Evolutionary conservation across 2,329 filamentous ascomycete species (phyloP).

Genomic region (Beauveria pseudobassiana): DNA sequence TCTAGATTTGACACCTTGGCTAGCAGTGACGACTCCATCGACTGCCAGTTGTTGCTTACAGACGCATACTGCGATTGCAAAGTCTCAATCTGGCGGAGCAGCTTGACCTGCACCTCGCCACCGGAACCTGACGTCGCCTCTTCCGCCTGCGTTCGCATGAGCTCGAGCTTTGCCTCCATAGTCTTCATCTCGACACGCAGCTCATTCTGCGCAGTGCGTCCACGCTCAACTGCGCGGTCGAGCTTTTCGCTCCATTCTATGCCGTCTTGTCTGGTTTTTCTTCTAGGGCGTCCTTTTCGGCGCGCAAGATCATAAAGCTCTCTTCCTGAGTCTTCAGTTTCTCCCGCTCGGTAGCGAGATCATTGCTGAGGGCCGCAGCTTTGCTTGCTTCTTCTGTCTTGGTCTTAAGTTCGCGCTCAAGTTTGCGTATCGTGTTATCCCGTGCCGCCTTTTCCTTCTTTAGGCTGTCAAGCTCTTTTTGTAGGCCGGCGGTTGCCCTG

Average conservation of each 20-base stretch:
- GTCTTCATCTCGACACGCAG: constrained; percentile 69
- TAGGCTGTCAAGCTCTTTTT: constrained; percentile 28
- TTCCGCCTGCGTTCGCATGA: constrained; percentile 76
- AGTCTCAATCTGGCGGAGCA: constrained; percentile 89
- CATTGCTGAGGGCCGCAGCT: constrained; percentile 57
- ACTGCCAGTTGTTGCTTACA: constrained; percentile 95
- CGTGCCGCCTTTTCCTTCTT: constrained; percentile 51
- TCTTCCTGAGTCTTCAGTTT: constrained; percentile 48
- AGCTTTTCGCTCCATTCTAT: constrained; percentile 66
- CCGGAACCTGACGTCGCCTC: constrained; percentile 78
- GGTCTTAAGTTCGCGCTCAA: constrained; percentile 62
- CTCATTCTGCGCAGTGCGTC: constrained; percentile 63
- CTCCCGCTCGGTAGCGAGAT: constrained; percentile 59
- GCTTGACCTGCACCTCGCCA: constrained; percentile 79
- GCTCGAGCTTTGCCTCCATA: constrained; percentile 84
- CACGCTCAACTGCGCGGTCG: constrained; percentile 63
- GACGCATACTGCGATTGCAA: constrained; percentile 91
- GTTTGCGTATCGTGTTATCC: constrained; percentile 56
- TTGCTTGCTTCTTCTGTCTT: constrained; percentile 60
- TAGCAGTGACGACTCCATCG: constrained; percentile 80
- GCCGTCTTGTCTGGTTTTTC: constrained; percentile 63
- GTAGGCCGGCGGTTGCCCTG: constrained; percentile 46
- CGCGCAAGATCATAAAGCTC: constrained; percentile 55
- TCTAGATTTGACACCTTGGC: constrained; percentile 72
- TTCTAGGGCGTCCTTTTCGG: constrained; percentile 68